phyloP scores from a whole-genome alignment of 805 yeast genomes.

The Suhomyces pyralidae region DNA sequence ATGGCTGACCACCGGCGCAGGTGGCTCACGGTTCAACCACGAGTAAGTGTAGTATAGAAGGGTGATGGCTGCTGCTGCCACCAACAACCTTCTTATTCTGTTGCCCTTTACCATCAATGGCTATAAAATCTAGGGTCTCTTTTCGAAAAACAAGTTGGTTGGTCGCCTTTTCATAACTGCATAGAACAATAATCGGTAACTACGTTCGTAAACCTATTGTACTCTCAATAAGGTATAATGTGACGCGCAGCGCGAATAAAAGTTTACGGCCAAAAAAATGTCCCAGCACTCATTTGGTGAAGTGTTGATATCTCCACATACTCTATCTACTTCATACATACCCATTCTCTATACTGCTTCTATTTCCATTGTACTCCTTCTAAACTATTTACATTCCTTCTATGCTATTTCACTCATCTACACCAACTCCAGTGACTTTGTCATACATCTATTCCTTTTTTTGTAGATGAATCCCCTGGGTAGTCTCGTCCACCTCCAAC shows the following conservation, averaged over 20 bases:
- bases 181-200: not conserved
- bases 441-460: not conserved
- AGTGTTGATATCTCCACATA: not conserved
- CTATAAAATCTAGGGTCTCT: not conserved
- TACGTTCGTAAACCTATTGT: not conserved
- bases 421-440: too few species aligned
- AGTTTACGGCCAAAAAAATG: not conserved
- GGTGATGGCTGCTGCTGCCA: not conserved
- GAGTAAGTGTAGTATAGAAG: not conserved
- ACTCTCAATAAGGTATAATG: not conserved
- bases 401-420: not conserved
- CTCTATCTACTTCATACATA: not conserved
- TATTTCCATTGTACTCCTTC: not conserved
- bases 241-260: not conserved
- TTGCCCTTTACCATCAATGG: not conserved
- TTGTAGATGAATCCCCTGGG: not conserved
- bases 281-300: not conserved
- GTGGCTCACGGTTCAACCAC: not conserved
- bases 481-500: conserved; percentile 15
- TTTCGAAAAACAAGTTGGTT: not conserved
- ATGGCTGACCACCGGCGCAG: not conserved
- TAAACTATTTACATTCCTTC: not conserved
- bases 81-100: not conserved
- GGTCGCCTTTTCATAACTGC: not conserved
- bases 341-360: not conserved